Evolutionary conservation across 768 basidiomycete genomes (phyloP).

Genomic region (Tylopilus balloui): DNA sequence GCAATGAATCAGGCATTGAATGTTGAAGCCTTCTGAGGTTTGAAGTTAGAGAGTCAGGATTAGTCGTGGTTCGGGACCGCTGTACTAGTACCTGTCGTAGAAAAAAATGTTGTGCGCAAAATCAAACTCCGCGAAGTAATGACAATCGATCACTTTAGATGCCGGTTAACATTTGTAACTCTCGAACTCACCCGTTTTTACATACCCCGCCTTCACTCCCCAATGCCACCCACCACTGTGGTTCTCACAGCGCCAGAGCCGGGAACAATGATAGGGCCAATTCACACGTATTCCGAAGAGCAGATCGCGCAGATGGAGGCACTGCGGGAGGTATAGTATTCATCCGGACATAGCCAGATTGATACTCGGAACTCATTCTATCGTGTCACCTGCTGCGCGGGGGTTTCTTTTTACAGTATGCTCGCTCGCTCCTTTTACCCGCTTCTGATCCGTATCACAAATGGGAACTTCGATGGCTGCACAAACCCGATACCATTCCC

Average conservation of each 20-base stretch:
- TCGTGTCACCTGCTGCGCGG: not conserved
- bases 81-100: not conserved
- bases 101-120: too few relatives aligned
- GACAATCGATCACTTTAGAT: too few relatives aligned
- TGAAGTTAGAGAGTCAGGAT: not conserved
- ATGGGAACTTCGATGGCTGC: constrained; percentile 79
- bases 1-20: too few relatives aligned
- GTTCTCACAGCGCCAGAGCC: constrained; percentile 55
- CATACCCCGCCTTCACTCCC: not conserved
- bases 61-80: not conserved
- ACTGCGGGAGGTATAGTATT: constrained; percentile 52
- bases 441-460: constrained; percentile 62
- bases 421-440: constrained; percentile 59
- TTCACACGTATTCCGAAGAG: constrained; percentile 57
- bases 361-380: not conserved
- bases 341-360: not conserved
- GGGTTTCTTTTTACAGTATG: constrained; percentile 47
- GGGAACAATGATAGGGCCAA: constrained; percentile 50
- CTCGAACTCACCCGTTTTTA: too few relatives aligned
- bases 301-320: constrained; percentile 57
- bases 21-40: too few relatives aligned
- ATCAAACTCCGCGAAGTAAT: too few relatives aligned
- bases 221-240: constrained; percentile 40
- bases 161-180: too few relatives aligned
- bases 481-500: constrained; percentile 54